Evolutionary conservation across 495 filamentous ascomycete species (phyloP).

Genomic region (Neurospora tetraspora): DNA sequence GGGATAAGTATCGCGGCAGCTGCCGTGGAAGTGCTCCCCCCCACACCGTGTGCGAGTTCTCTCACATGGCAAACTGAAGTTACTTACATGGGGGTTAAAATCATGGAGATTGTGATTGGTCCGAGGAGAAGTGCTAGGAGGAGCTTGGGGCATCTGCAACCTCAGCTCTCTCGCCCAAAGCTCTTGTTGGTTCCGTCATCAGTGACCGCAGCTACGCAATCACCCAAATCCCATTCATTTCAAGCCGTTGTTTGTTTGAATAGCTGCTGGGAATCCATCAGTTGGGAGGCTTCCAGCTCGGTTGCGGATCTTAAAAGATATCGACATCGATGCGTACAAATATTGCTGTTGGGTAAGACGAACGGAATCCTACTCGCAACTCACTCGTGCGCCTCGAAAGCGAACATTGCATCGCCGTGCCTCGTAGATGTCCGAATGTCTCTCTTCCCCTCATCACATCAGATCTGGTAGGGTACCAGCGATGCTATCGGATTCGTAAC

Average conservation of each 20-base stretch:
- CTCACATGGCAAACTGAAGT: background rate
- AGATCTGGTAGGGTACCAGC: background rate
- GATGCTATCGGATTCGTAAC: background rate
- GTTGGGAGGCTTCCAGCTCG: background rate
- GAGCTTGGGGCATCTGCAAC: background rate
- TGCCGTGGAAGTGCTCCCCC: background rate
- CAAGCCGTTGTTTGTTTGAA: background rate
- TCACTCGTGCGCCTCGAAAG: background rate
- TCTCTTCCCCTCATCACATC: background rate
- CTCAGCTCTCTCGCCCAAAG: background rate
- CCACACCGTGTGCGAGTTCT: background rate
- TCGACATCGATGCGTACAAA: background rate
- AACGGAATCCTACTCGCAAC: background rate
- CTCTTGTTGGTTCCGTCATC: slow-evolving; percentile 14
- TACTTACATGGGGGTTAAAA: background rate
- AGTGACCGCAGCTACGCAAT: slow-evolving; percentile 8
- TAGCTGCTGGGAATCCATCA: too few species aligned
- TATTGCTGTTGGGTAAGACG: background rate
- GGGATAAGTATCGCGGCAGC: background rate
- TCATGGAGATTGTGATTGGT: background rate
- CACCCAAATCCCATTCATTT: background rate
- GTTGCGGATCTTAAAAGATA: background rate
- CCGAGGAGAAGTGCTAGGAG: background rate
- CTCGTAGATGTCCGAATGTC: background rate
- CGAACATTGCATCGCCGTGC: background rate